phyloP scores from a whole-genome alignment of 1,139 yeast species.

The Debaryomycetaceae sp. region DNA sequence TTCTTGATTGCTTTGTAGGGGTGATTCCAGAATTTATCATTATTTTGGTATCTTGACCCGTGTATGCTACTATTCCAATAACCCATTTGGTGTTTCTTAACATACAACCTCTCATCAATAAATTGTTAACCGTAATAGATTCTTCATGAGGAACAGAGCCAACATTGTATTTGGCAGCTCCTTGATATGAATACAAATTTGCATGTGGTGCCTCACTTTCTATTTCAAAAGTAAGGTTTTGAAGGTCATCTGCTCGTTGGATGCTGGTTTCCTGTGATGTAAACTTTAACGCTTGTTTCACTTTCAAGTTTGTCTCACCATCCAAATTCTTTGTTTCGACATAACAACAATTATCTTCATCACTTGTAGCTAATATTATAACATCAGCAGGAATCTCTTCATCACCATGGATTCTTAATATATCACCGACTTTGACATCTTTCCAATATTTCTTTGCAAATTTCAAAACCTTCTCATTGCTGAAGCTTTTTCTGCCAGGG shows the following conservation, averaged over 20 bases:
- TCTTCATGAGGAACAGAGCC: slow-evolving; percentile 28
- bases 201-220: slow-evolving; percentile 58
- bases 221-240: slow-evolving; percentile 36
- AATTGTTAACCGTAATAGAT: slow-evolving; percentile 46
- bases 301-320: slow-evolving; percentile 60
- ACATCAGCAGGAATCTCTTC: slow-evolving; percentile 61
- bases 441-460: slow-evolving; percentile 48
- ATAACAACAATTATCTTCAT: slow-evolving; percentile 51
- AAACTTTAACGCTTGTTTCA: slow-evolving; percentile 47
- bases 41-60: slow-evolving; percentile 55
- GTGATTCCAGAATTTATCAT: slow-evolving; percentile 58
- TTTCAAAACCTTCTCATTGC: slow-evolving; percentile 19
- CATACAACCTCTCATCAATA: slow-evolving; percentile 50
- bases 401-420: slow-evolving; percentile 48
- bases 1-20: slow-evolving; percentile 54
- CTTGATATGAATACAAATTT: slow-evolving; percentile 52
- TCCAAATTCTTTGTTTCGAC: slow-evolving; percentile 60
- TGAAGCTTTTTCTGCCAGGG: not conserved
- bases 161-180: slow-evolving; percentile 41
- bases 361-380: slow-evolving; percentile 49
- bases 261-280: slow-evolving; percentile 32
- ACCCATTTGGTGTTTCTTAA: slow-evolving; percentile 57
- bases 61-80: slow-evolving; percentile 48
- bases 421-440: slow-evolving; percentile 53
- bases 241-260: slow-evolving; percentile 43